phyloP scores from a whole-genome alignment of 1,139 yeast genomes.

The Meyerozyma guilliermondii region DNA sequence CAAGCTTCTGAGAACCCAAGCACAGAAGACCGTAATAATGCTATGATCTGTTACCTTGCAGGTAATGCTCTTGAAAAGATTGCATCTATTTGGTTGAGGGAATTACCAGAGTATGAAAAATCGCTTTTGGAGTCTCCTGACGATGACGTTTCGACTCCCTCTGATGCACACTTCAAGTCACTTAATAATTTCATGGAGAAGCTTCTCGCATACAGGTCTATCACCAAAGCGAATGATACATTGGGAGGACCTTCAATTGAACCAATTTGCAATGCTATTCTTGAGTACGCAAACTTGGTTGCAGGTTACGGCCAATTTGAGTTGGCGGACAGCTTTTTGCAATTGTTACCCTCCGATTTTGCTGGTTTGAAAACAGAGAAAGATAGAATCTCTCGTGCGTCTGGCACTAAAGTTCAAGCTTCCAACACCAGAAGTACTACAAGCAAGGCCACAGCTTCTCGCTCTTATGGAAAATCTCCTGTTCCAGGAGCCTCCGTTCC shows the following conservation, averaged over 20 bases:
- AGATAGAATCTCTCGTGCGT: conserved; percentile 71
- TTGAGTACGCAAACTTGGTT: conserved; percentile 77
- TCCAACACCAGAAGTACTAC: conserved; percentile 6
- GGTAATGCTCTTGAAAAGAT: conserved; percentile 80
- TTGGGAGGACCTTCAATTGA: conserved; percentile 46
- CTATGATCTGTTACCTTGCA: conserved; percentile 73
- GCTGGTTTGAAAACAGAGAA: conserved; percentile 49
- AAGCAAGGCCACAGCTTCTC: background rate
- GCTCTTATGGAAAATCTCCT: background rate
- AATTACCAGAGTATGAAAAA: conserved; percentile 56
- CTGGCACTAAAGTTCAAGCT: conserved; percentile 10
- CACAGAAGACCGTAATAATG: conserved; percentile 54
- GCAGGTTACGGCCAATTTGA: conserved; percentile 83
- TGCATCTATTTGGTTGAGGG: conserved; percentile 79
- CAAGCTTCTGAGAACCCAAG: conserved; percentile 14
- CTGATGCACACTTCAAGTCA: conserved; percentile 82
- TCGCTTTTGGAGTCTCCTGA: conserved; percentile 41
- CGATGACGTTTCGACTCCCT: conserved; percentile 46
- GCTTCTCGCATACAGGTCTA: conserved; percentile 67
- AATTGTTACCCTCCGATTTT: conserved; percentile 58
- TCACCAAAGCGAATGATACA: conserved; percentile 36
- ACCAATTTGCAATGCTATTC: conserved; percentile 51
- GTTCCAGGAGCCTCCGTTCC: conserved; percentile 5
- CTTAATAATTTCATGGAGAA: conserved; percentile 81
- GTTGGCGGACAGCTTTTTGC: conserved; percentile 67